Evolutionary conservation across 495 filamentous ascomycete genomes (phyloP).

Genomic region (Tuber magnatum): DNA sequence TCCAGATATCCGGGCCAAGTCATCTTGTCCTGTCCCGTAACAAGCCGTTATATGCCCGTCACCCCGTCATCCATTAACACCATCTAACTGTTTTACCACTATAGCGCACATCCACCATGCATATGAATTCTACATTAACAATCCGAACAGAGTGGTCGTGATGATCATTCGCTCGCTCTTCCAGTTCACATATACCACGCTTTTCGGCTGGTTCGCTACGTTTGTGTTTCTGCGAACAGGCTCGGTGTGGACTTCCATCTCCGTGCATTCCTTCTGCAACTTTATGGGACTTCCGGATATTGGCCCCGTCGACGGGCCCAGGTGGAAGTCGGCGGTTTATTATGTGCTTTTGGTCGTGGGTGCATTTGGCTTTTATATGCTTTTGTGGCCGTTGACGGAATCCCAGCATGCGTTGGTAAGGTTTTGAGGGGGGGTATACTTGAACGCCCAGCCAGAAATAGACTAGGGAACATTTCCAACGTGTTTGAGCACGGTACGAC

Average conservation of each 20-base stretch:
- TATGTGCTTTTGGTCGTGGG: conserved; percentile 68
- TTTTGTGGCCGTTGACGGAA: conserved; percentile 68
- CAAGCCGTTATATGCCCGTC: background rate
- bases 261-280: conserved; percentile 86
- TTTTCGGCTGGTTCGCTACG: conserved; percentile 88
- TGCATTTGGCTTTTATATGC: conserved; percentile 58
- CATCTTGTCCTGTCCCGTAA: background rate
- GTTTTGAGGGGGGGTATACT: too few relatives aligned
- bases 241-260: conserved; percentile 61
- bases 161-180: conserved; percentile 64
- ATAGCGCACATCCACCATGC: conserved; percentile 44
- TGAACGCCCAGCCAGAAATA: too few relatives aligned
- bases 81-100: background rate
- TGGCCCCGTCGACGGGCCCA: conserved; percentile 46
- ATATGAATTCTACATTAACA: conserved; percentile 80
- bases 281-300: conserved; percentile 80
- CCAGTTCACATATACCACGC: conserved; percentile 84
- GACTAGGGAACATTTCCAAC: too few relatives aligned
- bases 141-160: conserved; percentile 56
- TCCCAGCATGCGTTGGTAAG: conserved; percentile 47
- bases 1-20: background rate
- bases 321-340: conserved; percentile 52
- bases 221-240: conserved; percentile 88
- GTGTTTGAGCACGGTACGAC: too few relatives aligned
- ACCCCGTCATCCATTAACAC: background rate